Percentiles rank a stretch among this genome's conserved stretches.
phyloP scores from a whole-genome alignment of 768 basidiomycete genomes.

The Leccinum longicurvipes region DNA sequence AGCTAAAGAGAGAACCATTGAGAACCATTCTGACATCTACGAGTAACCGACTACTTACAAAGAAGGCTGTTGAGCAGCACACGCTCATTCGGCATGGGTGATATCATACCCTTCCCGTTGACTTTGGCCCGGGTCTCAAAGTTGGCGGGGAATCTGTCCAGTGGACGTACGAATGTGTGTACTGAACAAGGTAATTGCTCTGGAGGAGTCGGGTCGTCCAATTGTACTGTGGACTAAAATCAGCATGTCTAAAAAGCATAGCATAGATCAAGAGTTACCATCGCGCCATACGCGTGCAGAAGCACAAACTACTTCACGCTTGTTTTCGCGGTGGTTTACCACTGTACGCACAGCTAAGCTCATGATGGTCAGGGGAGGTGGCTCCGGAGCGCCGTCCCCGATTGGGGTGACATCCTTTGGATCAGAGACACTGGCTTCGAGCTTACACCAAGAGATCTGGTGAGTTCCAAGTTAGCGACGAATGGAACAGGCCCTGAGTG shows the following conservation, averaged over 20 bases:
- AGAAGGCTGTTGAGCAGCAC: constrained; percentile 81
- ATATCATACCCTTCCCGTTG: constrained; percentile 66
- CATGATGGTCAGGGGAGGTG: constrained; percentile 88
- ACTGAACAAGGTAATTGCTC: constrained; percentile 80
- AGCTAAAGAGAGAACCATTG: constrained; percentile 37
- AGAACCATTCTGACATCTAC: not conserved
- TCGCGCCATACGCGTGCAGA: constrained; percentile 82
- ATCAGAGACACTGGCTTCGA: constrained; percentile 78
- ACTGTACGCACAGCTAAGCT: constrained; percentile 86
- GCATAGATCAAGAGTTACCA: constrained; percentile 36
- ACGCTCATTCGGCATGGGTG: constrained; percentile 76
- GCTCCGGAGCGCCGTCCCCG: constrained; percentile 68
- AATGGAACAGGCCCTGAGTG: not conserved
- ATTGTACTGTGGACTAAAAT: constrained; percentile 51
- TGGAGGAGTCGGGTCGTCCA: constrained; percentile 91
- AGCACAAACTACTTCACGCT: constrained; percentile 87
- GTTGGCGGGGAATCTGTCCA: constrained; percentile 80
- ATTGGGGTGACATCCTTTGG: constrained; percentile 90
- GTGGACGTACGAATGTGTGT: constrained; percentile 85
- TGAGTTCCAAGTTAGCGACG: not conserved
- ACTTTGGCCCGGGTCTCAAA: constrained; percentile 71
- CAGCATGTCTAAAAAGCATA: not conserved
- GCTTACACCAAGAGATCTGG: constrained; percentile 95
- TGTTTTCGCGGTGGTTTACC: constrained; percentile 91
- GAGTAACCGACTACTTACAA: constrained; percentile 40